These are phyloP conservation scores for Thelephora terrestris DNA, from an alignment of 1,284 basidiomycete species.

Conservation along the genomic window DNA sequence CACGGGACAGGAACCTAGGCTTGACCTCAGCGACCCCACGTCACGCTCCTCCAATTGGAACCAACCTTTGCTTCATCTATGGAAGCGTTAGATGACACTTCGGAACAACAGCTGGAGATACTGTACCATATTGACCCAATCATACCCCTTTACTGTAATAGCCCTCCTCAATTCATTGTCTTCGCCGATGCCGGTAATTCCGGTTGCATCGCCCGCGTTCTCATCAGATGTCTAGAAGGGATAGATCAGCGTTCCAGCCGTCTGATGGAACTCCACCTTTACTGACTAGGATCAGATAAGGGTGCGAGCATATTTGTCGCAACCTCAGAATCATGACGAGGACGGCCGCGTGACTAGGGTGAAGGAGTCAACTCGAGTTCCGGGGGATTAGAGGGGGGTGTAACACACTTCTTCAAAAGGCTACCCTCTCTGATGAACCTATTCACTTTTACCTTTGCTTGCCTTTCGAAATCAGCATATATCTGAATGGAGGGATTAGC, in stretches of 20 bases:
- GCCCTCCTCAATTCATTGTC: constrained; percentile 51
- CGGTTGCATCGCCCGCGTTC: constrained; percentile 38
- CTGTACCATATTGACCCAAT: constrained; percentile 42
- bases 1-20: constrained; percentile 35
- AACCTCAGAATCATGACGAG: constrained; percentile 57
- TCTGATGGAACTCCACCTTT: background rate
- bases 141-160: constrained; percentile 39
- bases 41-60: background rate
- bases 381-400: background rate
- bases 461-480: constrained; percentile 48
- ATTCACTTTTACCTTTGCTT: constrained; percentile 43
- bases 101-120: background rate
- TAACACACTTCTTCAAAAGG: constrained; percentile 48
- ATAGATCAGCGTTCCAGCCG: background rate
- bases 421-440: constrained; percentile 47
- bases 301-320: constrained; percentile 58
- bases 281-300: constrained; percentile 48
- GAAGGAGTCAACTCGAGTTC: background rate
- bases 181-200: constrained; percentile 33
- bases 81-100: background rate
- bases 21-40: background rate
- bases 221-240: constrained; percentile 27
- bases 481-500: constrained; percentile 28
- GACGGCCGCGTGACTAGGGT: constrained; percentile 35
- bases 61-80: constrained; percentile 27